Conservation (phyloP, 2,329 filamentous ascomycete species). For the Onygenales sp. region DNA sequence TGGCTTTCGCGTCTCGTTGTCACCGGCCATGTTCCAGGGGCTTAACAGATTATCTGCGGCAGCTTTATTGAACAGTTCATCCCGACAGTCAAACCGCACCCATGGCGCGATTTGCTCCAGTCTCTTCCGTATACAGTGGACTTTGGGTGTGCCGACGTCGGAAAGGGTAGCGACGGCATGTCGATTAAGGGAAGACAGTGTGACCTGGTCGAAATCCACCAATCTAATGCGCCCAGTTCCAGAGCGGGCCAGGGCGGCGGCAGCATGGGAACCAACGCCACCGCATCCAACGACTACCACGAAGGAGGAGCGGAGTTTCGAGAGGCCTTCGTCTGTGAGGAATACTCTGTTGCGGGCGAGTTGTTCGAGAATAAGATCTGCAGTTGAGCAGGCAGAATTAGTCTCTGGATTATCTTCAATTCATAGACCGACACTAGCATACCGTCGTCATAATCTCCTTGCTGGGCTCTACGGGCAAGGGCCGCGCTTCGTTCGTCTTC, state of each 20-base stretch:
- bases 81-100: constrained; percentile 78
- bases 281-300: constrained; percentile 87
- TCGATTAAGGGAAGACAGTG: constrained; percentile 85
- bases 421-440: constrained; percentile 2
- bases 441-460: constrained; percentile 57
- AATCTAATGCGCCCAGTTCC: constrained; percentile 81
- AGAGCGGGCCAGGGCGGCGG: constrained; percentile 75
- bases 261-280: constrained; percentile 88
- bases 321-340: constrained; percentile 69
- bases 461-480: constrained; percentile 50
- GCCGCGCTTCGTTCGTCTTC: constrained; percentile 51
- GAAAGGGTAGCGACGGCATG: constrained; percentile 90
- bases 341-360: constrained; percentile 89
- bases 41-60: constrained; percentile 59
- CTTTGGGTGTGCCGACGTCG: constrained; percentile 89
- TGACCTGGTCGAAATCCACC: constrained; percentile 96
- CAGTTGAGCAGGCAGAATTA: constrained; percentile 5
- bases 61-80: constrained; percentile 67
- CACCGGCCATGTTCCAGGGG: constrained; percentile 48
- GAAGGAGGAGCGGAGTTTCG: constrained; percentile 69
- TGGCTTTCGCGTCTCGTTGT: constrained; percentile 44
- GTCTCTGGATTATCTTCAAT: not conserved
- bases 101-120: constrained; percentile 84
- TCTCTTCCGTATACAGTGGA: constrained; percentile 68
- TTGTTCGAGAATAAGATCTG: constrained; percentile 86